phyloP scores from a whole-genome alignment of 345 rosid genomes.

The Odontarrhena argentea region DNA sequence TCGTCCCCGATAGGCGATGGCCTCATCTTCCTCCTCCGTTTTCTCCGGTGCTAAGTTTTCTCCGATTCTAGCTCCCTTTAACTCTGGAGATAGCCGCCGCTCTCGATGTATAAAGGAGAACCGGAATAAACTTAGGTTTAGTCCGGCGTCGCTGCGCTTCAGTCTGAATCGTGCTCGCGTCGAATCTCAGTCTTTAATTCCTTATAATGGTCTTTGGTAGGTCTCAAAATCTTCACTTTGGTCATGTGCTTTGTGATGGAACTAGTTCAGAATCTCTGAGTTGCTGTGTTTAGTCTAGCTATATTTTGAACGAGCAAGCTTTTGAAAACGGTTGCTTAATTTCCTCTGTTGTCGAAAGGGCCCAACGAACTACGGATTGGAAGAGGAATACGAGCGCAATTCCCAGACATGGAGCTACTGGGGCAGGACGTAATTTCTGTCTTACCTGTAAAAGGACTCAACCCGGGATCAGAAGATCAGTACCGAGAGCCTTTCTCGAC shows the following conservation, averaged over 20 bases:
- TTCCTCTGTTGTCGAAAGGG: constrained; percentile 38
- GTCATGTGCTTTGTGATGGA: neutral
- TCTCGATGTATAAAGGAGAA: constrained; percentile 23
- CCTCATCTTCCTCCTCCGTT: constrained; percentile 46
- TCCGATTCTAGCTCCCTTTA: constrained; percentile 37
- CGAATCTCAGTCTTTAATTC: constrained; percentile 35
- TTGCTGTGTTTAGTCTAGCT: no score
- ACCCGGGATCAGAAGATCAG: constrained; percentile 42
- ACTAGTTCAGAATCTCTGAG: no score
- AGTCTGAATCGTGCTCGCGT: constrained; percentile 32
- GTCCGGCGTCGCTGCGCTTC: constrained; percentile 9
- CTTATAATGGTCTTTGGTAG: constrained; percentile 35
- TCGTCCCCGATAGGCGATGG: constrained; percentile 37
- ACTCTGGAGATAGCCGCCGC: constrained; percentile 36
- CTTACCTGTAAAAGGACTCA: constrained; percentile 44
- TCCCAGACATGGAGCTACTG: constrained; percentile 35
- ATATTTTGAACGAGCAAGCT: no score
- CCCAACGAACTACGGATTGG: constrained; percentile 26
- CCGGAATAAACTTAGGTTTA: constrained; percentile 41
- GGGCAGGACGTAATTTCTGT: constrained; percentile 46
- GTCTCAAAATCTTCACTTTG: neutral
- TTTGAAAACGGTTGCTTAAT: no score
- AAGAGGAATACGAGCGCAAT: constrained; percentile 44
- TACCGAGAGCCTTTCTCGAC: constrained; percentile 57
- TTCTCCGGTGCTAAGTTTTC: constrained; percentile 40